A percentile compares a stretch with the other conserved stretches of the same genome.
phyloP scores from a whole-genome alignment of 495 filamentous ascomycete genomes.

The Monascus purpureus region DNA sequence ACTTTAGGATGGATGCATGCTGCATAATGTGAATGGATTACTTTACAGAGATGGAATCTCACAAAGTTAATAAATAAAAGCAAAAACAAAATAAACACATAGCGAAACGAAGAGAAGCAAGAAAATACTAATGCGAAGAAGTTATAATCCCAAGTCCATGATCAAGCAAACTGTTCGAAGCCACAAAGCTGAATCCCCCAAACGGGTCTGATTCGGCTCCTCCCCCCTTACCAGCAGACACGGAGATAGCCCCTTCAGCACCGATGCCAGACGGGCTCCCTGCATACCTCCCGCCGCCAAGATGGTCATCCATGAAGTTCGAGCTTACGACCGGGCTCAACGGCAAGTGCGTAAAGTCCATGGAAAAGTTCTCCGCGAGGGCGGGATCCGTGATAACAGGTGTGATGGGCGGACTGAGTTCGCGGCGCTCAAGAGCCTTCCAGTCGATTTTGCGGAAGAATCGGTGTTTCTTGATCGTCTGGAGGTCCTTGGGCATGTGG shows the following conservation, averaged over 20 bases:
- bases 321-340: constrained; percentile 52
- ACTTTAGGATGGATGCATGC: too few species aligned
- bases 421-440: constrained; percentile 61
- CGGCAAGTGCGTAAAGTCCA: constrained; percentile 72
- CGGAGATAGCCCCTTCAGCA: constrained; percentile 6
- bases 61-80: too few species aligned
- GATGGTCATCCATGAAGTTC: neutral
- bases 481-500: constrained; percentile 76
- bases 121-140: constrained; percentile 17
- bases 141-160: constrained; percentile 23
- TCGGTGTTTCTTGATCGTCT: constrained; percentile 77
- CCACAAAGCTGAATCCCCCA: constrained; percentile 93
- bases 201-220: constrained; percentile 56
- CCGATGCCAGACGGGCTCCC: neutral
- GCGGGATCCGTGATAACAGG: constrained; percentile 90
- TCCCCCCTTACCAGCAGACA: constrained; percentile 2
- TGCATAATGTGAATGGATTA: too few species aligned
- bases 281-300: neutral
- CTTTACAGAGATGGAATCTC: too few species aligned
- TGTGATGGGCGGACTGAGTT: constrained; percentile 73
- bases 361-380: constrained; percentile 85
- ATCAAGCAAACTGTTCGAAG: constrained; percentile 72
- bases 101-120: too few species aligned
- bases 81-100: too few species aligned
- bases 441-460: constrained; percentile 97